Conservation (phyloP, 2,329 filamentous ascomycete genomes). For the Onygena corvina region DNA sequence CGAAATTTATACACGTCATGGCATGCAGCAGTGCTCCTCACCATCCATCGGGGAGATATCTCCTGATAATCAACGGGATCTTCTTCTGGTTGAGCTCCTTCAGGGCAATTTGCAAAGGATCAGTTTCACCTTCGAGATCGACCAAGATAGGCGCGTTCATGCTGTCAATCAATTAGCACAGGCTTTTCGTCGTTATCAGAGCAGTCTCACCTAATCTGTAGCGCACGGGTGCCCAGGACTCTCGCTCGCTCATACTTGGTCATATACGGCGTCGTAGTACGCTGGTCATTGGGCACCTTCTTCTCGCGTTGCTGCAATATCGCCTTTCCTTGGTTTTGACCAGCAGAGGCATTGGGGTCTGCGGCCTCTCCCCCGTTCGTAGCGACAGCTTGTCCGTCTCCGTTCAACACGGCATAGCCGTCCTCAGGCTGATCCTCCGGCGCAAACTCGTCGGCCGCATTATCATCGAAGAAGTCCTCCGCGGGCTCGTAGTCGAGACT, state of each 20-base stretch:
- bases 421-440: constrained; percentile 45
- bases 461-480: constrained; percentile 55
- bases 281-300: constrained; percentile 78
- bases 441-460: constrained; percentile 47
- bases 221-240: constrained; percentile 79
- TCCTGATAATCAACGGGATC: constrained; percentile 85
- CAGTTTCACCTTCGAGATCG: constrained; percentile 92
- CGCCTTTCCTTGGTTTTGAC: constrained; percentile 36
- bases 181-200: neutral
- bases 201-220: constrained; percentile 75
- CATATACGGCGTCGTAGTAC: constrained; percentile 95
- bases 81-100: constrained; percentile 98
- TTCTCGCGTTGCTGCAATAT: constrained; percentile 56
- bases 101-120: constrained; percentile 91
- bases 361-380: constrained; percentile 34
- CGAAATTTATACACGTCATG: too few species aligned
- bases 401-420: constrained; percentile 41
- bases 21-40: constrained; percentile 39
- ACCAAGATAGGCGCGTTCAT: constrained; percentile 97
- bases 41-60: constrained; percentile 95
- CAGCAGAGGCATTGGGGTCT: constrained; percentile 38
- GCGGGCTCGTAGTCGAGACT: constrained; percentile 46
- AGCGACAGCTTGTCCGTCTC: constrained; percentile 38
- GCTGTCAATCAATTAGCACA: constrained; percentile 37
- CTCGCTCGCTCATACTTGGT: constrained; percentile 96